These are phyloP conservation scores for Phytophthora rubi DNA, from an alignment of 352 stramenopile genomes.

Conservation along the genomic window DNA sequence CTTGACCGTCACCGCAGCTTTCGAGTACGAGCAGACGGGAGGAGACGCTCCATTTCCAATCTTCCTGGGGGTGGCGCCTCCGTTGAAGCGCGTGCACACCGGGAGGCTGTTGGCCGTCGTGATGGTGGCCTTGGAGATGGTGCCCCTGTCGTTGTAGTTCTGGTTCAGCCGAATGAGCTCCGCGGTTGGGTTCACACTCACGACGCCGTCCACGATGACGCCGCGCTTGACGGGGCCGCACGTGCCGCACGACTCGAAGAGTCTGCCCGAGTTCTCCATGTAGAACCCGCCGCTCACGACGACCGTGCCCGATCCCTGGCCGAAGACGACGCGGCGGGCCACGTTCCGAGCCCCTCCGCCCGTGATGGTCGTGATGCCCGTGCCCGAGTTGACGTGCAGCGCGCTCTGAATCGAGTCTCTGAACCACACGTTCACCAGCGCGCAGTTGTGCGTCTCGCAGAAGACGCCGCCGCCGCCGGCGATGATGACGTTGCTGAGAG, in stretches of 20 bases:
- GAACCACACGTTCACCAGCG: conserved; percentile 66
- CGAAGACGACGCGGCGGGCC: conserved; percentile 48
- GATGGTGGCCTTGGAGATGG: conserved; percentile 53
- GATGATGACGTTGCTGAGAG: conserved; percentile 72
- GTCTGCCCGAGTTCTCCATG: conserved; percentile 48
- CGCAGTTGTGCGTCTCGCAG: conserved; percentile 68
- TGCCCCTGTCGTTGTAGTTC: conserved; percentile 75
- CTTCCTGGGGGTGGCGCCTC: conserved; percentile 34
- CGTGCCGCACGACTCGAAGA: conserved; percentile 70
- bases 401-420: conserved; percentile 59
- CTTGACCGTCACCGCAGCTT: conserved; percentile 33
- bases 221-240: conserved; percentile 68
- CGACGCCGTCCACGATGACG: conserved; percentile 55
- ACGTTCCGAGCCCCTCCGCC: conserved; percentile 61
- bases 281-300: conserved; percentile 63
- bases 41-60: conserved; percentile 34
- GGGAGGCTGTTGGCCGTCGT: conserved; percentile 30
- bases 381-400: conserved; percentile 56
- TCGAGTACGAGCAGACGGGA: conserved; percentile 40
- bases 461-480: conserved; percentile 55
- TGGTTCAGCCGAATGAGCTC: conserved; percentile 72
- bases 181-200: conserved; percentile 55
- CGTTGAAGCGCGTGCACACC: conserved; percentile 42
- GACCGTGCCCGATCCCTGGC: conserved; percentile 54
- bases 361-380: conserved; percentile 62